phyloP scores from a whole-genome alignment of 345 rosid species.

The Microcos paniculata region DNA sequence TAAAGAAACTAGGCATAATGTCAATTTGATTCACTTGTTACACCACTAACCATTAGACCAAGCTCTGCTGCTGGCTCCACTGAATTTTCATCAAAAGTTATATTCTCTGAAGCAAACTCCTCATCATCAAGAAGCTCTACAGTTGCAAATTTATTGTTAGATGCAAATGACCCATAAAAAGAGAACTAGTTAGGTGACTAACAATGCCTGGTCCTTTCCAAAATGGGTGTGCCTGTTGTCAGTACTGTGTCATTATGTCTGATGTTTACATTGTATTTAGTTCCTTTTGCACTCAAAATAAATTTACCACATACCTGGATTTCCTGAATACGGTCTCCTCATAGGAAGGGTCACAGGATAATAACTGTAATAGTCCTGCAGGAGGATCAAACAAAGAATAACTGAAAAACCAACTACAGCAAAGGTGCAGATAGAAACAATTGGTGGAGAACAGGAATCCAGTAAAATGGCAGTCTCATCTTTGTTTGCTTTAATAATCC shows the following conservation, averaged over 20 bases:
- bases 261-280: background rate
- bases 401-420: background rate
- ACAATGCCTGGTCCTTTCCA: background rate
- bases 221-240: background rate
- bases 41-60: slow-evolving; percentile 52
- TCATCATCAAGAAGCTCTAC: slow-evolving; percentile 68
- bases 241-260: background rate
- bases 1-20: slow-evolving; percentile 9
- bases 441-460: background rate
- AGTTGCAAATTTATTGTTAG: too few species aligned
- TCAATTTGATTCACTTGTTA: slow-evolving; percentile 10
- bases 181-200: background rate
- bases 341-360: slow-evolving; percentile 78
- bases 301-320: slow-evolving; percentile 55
- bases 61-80: slow-evolving; percentile 48
- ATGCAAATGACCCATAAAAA: background rate
- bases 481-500: slow-evolving; percentile 3
- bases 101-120: slow-evolving; percentile 52
- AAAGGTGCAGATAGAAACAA: background rate
- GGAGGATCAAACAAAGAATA: slow-evolving; percentile 9
- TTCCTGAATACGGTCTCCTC: slow-evolving; percentile 77
- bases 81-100: slow-evolving; percentile 44
- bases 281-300: background rate
- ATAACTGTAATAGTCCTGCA: slow-evolving; percentile 75
- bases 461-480: slow-evolving; percentile 1